Base-by-base conservation (phyloP, 2,329 filamentous ascomycete genomes). In the Penicillium oxalicum region DNA sequence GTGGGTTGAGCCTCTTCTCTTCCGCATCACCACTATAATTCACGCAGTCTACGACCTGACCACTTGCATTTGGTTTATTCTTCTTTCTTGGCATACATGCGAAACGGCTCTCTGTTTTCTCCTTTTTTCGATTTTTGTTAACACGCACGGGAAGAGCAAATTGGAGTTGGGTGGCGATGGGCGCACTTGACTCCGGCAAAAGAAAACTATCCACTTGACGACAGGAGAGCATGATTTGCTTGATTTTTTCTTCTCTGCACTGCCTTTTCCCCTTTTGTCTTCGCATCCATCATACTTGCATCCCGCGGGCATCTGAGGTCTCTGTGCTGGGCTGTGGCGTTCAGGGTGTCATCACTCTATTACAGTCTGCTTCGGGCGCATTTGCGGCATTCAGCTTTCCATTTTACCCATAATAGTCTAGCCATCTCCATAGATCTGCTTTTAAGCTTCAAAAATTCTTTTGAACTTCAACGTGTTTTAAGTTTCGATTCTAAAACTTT, bases 1-100 rank as follows among this genome's bases (percentile, higher is more conserved):
- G 86, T 84, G 48, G 81, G 80, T 32, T 78, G 60, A 62, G 44
- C 32, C 36, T 41, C 47, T 38, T 18, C 2, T 41, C 32, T 25
- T 32, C 40, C 9, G 24, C 40, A 13, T 38, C 48, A 40, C 36
- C 51, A 51, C 40, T 49, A 52, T 61, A 44, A 59, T 54, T 61
- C 43, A 60, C 55, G 58, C 57, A 55, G 51, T 57, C 47, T 59
- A 60, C 55, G 58, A 60, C 50, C 52, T 48, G 49, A 44, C 44
- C 52, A 53, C 47, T 57, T 57, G 40, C 51, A 52, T 42, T 48
- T 45, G 8, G 8, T 0, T n/a, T 25, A 32, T 5, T 26, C 26
- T 43, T 43, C 6, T 43, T 53, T 56, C 47, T 44, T 36, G 29
- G 33, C 48, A 44, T 7, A 7, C 29, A 32, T 32, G 4, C 29